Base-by-base conservation (phyloP, 108 stramenopile genomes). In the Pinguiococcus pyrenoidosus region DNA sequence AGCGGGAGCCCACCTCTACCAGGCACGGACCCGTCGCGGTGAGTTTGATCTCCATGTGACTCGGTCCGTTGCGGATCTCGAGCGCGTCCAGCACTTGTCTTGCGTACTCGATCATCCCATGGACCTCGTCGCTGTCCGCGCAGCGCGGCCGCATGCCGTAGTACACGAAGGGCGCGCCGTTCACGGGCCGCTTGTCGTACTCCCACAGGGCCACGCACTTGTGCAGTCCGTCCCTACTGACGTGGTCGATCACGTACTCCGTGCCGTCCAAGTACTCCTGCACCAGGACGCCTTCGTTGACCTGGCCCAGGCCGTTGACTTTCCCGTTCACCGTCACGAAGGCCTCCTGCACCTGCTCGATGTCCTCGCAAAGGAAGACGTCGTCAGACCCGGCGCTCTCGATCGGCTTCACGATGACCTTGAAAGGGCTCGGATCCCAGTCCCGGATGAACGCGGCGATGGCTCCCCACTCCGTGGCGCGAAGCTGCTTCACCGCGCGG, bases 131-230 rank as follows among this genome's bases (percentile, higher is more conserved):
- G n/a, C n/a, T n/a, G n/a, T n/a, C n/a, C 17, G 39, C 39, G 18
- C 16, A 14, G 18, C 4, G 39, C 14, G 21, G 17, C 0, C 16
- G n/a, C 69, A 70, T 69, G 1, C 58, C 82, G 56, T 77, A 81
- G 53, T 87, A 82, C 4, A 87, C 85, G 59, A 81, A 79, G 9
- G 69, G 60, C 29, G 60, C 59, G 20, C 83, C 85, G 49, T 91
- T 85, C 39, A 77, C 54, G 52, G 72, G 29, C 60, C 56, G 68
- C 56, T 87, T 87, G 69, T 92, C 85, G 62, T 87, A 89, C 14
- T 80, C 79, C 92, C 92, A 95, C 14, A 96, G 54, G 5, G 90
- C 95, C 22, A 83, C 82, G 32, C 87, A 74, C 51, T 90, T 89
- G 54, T 83, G 78, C 13, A 75, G 81, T 2, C 87, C 89, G 60